Percentiles rank a stretch among this genome's conserved stretches.
Conservation (phyloP, 139 green algal species). For the Volvox africanus region DNA sequence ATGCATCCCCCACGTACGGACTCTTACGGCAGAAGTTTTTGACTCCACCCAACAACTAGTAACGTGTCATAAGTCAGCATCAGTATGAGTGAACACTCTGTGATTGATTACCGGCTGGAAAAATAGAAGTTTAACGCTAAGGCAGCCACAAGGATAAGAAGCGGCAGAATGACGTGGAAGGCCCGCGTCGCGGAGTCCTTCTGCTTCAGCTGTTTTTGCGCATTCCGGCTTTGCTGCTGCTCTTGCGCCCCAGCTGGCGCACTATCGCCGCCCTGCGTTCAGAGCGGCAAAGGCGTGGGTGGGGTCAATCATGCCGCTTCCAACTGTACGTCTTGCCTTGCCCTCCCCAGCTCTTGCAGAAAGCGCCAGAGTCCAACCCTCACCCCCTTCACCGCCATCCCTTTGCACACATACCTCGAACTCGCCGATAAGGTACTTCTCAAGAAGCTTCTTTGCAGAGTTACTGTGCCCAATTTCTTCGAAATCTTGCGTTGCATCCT, state of each 20-base stretch:
- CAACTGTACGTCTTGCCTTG: no score
- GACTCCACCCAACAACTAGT: no score
- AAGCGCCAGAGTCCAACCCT: no score
- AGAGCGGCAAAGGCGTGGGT: neutral
- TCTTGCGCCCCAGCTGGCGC: conserved; percentile 30
- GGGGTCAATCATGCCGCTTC: no score
- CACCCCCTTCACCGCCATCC: no score
- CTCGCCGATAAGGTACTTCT: conserved; percentile 83
- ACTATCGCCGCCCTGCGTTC: conserved; percentile 66
- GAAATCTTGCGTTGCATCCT: conserved; percentile 90
- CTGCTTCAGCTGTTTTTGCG: conserved; percentile 3
- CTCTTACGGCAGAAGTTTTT: no score
- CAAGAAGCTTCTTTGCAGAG: conserved; percentile 81
- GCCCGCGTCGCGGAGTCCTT: conserved; percentile 29
- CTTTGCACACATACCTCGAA: conserved; percentile 67
- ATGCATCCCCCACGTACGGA: no score
- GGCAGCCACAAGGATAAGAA: conserved; percentile 60
- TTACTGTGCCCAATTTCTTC: conserved; percentile 94
- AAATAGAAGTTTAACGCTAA: conserved; percentile 59
- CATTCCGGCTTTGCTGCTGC: neutral
- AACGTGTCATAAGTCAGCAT: no score
- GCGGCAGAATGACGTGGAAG: conserved; percentile 64
- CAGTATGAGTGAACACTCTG: no score
- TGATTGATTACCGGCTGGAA: neutral
- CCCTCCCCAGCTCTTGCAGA: no score